A percentile compares a stretch with the other conserved stretches of the same genome.
These are phyloP conservation scores for Salvia hispanica DNA, from an alignment of 257 asterid genomes.

Conservation along the genomic window DNA sequence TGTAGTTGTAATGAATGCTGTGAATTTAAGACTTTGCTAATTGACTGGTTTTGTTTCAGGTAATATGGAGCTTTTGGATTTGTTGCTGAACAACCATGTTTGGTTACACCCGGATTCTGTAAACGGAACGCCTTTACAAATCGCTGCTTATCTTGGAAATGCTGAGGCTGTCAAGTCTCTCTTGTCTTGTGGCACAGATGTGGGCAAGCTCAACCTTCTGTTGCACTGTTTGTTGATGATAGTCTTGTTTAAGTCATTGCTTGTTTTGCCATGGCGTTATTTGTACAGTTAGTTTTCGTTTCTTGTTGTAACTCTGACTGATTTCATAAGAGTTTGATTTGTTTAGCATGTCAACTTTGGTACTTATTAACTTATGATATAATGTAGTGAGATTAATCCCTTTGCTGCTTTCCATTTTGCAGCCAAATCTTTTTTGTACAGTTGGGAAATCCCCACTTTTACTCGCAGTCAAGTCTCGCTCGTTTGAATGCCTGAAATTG, in stretches of 20 bases:
- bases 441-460: slow-evolving; percentile 20
- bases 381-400: too few species aligned
- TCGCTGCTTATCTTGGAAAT: slow-evolving; percentile 27
- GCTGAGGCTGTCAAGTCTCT: slow-evolving; percentile 26
- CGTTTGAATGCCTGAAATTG: too few species aligned
- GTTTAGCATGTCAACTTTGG: too few species aligned
- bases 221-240: not conserved
- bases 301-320: too few species aligned
- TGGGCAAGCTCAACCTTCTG: slow-evolving; percentile 8
- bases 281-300: too few species aligned
- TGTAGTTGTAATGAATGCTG: not conserved
- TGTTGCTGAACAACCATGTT: slow-evolving; percentile 29
- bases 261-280: not conserved
- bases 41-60: slow-evolving; percentile 18
- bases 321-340: too few species aligned
- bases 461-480: too few species aligned
- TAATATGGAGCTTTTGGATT: slow-evolving; percentile 32
- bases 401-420: slow-evolving; percentile 16
- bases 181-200: not conserved
- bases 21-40: not conserved
- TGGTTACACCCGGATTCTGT: slow-evolving; percentile 30
- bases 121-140: slow-evolving; percentile 34
- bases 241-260: not conserved
- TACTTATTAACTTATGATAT: too few species aligned
- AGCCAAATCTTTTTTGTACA: slow-evolving; percentile 24